Conservation (phyloP, 1,284 basidiomycete genomes). For the Ustilago nuda region DNA sequence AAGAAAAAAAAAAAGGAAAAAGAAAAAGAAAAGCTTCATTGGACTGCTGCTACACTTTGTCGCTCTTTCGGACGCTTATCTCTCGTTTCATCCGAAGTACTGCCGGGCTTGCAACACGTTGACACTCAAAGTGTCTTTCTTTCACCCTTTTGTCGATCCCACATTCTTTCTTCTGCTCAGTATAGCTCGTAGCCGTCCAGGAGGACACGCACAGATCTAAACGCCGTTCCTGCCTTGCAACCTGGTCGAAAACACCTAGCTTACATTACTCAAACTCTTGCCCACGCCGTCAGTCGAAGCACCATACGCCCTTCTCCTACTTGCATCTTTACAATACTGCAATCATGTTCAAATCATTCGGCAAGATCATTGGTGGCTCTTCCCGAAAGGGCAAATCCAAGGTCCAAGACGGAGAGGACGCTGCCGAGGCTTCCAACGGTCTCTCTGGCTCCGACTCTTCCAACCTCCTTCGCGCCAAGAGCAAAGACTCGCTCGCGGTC, state of each 20-base stretch:
- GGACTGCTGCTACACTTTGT: too few relatives aligned
- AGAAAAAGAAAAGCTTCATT: too few relatives aligned
- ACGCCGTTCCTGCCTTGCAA: not conserved
- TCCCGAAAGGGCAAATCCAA: conserved; percentile 65
- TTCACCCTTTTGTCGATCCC: not conserved
- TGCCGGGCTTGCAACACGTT: not conserved
- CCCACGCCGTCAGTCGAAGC: too few relatives aligned
- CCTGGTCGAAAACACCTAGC: not conserved
- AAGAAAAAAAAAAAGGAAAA: not conserved
- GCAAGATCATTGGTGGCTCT: conserved; percentile 66
- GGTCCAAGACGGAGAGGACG: conserved; percentile 43
- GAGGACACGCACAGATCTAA: not conserved
- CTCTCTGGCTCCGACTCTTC: conserved; percentile 48
- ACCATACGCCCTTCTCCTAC: too few relatives aligned
- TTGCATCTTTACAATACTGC: not conserved
- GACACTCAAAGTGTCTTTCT: not conserved
- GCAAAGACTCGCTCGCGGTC: conserved; percentile 37
- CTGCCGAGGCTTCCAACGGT: conserved; percentile 29
- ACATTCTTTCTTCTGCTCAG: not conserved
- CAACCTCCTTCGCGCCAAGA: conserved; percentile 35
- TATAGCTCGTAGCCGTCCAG: not conserved
- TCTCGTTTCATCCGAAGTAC: not conserved
- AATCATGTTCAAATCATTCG: conserved; percentile 66
- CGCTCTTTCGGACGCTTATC: too few relatives aligned
- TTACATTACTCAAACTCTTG: too few relatives aligned